Conservation (phyloP, 2,329 filamentous ascomycete genomes). For the Talaromyces amestolkiae region DNA sequence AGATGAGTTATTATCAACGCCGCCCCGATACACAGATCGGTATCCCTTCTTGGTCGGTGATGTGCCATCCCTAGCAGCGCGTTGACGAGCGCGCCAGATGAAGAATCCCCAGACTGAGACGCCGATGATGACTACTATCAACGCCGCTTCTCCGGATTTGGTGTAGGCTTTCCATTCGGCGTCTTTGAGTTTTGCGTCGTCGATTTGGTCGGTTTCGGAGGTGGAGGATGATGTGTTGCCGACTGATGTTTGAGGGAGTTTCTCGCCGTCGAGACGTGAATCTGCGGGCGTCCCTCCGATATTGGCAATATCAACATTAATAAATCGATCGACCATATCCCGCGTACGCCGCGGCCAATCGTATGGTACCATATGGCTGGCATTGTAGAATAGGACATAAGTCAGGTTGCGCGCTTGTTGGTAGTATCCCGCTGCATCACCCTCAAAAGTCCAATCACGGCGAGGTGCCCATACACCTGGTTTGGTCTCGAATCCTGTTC, state of each 20-base stretch:
- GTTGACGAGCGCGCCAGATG: conserved; percentile 57
- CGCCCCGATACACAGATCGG: conserved; percentile 44
- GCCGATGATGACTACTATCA: conserved; percentile 75
- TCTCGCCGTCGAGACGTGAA: conserved; percentile 80
- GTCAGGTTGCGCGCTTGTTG: conserved; percentile 93
- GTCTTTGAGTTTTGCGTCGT: conserved; percentile 71
- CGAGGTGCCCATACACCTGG: conserved; percentile 90
- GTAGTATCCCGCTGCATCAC: conserved; percentile 82
- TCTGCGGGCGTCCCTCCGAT: conserved; percentile 80
- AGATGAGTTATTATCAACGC: conserved; percentile 20
- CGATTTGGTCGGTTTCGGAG: conserved; percentile 59
- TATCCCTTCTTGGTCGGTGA: conserved; percentile 35
- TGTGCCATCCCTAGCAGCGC: conserved; percentile 34
- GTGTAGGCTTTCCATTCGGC: conserved; percentile 88
- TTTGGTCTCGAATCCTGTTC: conserved; percentile 82
- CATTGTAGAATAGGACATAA: conserved; percentile 92
- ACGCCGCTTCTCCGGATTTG: conserved; percentile 78
- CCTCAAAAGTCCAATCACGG: conserved; percentile 90
- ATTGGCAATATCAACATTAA: conserved; percentile 83
- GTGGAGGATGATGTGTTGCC: conserved; percentile 64
- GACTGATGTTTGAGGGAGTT: conserved; percentile 72
- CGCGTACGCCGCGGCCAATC: conserved; percentile 81
- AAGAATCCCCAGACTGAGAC: conserved; percentile 73
- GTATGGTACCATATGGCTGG: conserved; percentile 97
- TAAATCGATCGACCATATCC: conserved; percentile 97